Percentiles rank a stretch among this genome's conserved stretches.
phyloP scores from a whole-genome alignment of 768 basidiomycete species.

The Auriscalpium vulgare region DNA sequence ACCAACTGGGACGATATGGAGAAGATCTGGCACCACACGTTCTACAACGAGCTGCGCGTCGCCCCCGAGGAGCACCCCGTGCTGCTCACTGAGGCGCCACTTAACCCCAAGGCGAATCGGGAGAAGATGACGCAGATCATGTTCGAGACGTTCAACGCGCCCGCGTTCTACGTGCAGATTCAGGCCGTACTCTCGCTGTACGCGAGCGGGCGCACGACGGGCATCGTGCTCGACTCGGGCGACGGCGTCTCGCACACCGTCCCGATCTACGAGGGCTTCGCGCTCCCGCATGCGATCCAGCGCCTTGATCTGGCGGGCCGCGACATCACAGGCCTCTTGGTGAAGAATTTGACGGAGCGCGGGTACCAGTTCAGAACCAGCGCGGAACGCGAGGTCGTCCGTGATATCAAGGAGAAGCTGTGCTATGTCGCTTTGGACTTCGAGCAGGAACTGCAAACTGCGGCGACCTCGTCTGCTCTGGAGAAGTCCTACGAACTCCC shows the following conservation, averaged over 20 bases:
- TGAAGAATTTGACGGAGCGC: slow-evolving; percentile 50
- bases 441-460: slow-evolving; percentile 66
- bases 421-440: slow-evolving; percentile 70
- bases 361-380: slow-evolving; percentile 59
- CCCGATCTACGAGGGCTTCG: slow-evolving; percentile 68
- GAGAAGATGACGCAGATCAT: slow-evolving; percentile 96
- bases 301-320: slow-evolving; percentile 61
- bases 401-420: slow-evolving; percentile 77
- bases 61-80: slow-evolving; percentile 92
- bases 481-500: slow-evolving; percentile 70
- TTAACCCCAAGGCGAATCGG: slow-evolving; percentile 89
- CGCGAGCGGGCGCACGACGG: slow-evolving; percentile 63
- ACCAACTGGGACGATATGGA: slow-evolving; percentile 77
- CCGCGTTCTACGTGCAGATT: slow-evolving; percentile 88
- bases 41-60: slow-evolving; percentile 89
- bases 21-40: slow-evolving; percentile 71
- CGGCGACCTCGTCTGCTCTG: slow-evolving; percentile 54
- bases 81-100: slow-evolving; percentile 83
- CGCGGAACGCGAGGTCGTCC: slow-evolving; percentile 53
- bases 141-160: slow-evolving; percentile 94
- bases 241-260: slow-evolving; percentile 69
- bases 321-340: slow-evolving; percentile 53
- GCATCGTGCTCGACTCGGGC: slow-evolving; percentile 71
- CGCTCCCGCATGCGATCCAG: slow-evolving; percentile 61
- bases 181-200: slow-evolving; percentile 83